A percentile compares a stretch with the other conserved stretches of the same genome.
These are phyloP conservation scores for Omphalotus guepiniiformis DNA, from an alignment of 768 basidiomycete genomes.

Conservation along the genomic window DNA sequence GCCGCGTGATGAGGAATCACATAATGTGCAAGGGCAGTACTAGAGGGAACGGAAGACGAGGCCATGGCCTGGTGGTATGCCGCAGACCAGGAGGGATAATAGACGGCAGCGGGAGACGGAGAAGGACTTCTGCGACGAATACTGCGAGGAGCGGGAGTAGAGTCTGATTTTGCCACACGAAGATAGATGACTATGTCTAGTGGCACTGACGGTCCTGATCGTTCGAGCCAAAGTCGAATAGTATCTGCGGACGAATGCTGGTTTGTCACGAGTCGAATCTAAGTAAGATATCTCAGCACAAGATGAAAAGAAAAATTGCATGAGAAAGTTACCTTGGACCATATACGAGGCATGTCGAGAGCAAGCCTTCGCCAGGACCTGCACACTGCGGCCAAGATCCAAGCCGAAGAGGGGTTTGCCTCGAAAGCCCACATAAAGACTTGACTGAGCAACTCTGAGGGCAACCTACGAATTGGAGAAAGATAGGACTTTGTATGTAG, in stretches of 20 bases:
- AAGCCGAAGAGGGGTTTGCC: slow-evolving; percentile 67
- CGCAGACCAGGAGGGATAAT: slow-evolving; percentile 1
- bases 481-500: slow-evolving; percentile 23
- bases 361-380: slow-evolving; percentile 61
- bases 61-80: slow-evolving; percentile 23
- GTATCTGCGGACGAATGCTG: slow-evolving; percentile 71
- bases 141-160: slow-evolving; percentile 9
- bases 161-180: slow-evolving; percentile 32
- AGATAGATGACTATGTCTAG: slow-evolving; percentile 81
- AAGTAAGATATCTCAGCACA: slow-evolving; percentile 14
- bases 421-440: slow-evolving; percentile 71
- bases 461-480: slow-evolving; percentile 67
- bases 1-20: slow-evolving; percentile 25
- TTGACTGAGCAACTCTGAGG: slow-evolving; percentile 66
- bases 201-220: slow-evolving; percentile 64
- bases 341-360: slow-evolving; percentile 62
- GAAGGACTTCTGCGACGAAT: slow-evolving; percentile 25
- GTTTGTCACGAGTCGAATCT: slow-evolving; percentile 74
- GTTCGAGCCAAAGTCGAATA: slow-evolving; percentile 78
- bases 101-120: slow-evolving; percentile 18
- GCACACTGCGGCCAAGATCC: slow-evolving; percentile 71
- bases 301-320: slow-evolving; percentile 2
- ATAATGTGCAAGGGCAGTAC: slow-evolving; percentile 26
- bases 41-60: neutral
- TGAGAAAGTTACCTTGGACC: slow-evolving; percentile 64